Evolutionary conservation across 768 basidiomycete genomes (phyloP).

Genomic region (Xerocomus spinulosus): DNA sequence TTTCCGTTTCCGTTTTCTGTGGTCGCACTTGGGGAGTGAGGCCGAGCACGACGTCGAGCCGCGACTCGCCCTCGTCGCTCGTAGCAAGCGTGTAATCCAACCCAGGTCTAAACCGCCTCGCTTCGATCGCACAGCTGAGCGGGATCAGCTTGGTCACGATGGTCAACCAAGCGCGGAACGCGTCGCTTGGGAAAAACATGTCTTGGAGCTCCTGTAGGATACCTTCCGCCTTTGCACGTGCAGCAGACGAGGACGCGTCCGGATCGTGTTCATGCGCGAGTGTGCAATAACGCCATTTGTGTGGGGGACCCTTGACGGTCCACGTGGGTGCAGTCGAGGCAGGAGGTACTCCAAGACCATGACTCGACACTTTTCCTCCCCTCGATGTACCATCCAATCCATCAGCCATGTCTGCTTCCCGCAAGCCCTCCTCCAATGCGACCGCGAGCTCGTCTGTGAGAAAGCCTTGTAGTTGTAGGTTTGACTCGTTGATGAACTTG

Average conservation of each 20-base stretch:
- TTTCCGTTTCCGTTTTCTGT: slow-evolving; percentile 10
- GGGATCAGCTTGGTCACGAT: slow-evolving; percentile 70
- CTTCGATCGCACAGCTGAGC: slow-evolving; percentile 67
- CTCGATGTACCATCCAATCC: slow-evolving; percentile 52
- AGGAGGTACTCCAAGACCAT: slow-evolving; percentile 53
- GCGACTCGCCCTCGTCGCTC: slow-evolving; percentile 73
- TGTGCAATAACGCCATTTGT: slow-evolving; percentile 89
- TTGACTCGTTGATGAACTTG: slow-evolving; percentile 83
- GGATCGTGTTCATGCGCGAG: slow-evolving; percentile 31
- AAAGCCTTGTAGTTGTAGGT: slow-evolving; percentile 85
- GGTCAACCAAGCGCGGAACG: slow-evolving; percentile 90
- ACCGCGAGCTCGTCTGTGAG: slow-evolving; percentile 64
- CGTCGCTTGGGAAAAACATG: slow-evolving; percentile 68
- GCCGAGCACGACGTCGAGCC: slow-evolving; percentile 83
- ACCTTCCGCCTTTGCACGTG: slow-evolving; percentile 16
- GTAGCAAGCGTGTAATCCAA: slow-evolving; percentile 94
- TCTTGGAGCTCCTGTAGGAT: slow-evolving; percentile 52
- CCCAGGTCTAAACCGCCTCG: slow-evolving; percentile 85
- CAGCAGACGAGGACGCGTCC: not conserved
- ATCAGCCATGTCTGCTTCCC: slow-evolving; percentile 60
- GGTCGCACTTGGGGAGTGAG: slow-evolving; percentile 62
- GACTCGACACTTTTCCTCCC: slow-evolving; percentile 53
- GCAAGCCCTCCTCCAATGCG: slow-evolving; percentile 60
- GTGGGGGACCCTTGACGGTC: slow-evolving; percentile 81
- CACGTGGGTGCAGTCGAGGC: slow-evolving; percentile 49